phyloP scores from a whole-genome alignment of 2,329 filamentous ascomycete species.

The Conoideocrella luteorostrata region DNA sequence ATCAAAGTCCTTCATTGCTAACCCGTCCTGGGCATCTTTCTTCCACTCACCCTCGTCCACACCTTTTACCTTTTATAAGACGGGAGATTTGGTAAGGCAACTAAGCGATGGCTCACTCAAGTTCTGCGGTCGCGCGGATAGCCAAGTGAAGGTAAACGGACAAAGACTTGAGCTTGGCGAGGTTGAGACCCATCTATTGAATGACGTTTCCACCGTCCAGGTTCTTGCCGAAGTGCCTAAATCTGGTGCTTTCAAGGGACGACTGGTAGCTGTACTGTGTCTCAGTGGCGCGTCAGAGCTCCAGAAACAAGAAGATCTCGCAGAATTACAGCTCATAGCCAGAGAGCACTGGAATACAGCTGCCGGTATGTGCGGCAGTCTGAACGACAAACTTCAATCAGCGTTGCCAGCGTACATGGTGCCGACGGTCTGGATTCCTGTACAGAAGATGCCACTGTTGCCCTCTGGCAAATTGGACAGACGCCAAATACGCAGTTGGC shows the following conservation, averaged over 20 bases:
- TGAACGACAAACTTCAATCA: not conserved
- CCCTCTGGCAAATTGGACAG: too few relatives aligned
- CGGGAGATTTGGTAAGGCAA: slow-evolving; percentile 23
- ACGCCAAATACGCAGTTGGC: too few relatives aligned
- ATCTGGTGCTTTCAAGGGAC: too few relatives aligned
- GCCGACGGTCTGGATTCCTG: not conserved
- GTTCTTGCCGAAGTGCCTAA: not conserved
- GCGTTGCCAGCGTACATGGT: not conserved
- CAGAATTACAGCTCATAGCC: not conserved
- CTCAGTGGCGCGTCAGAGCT: not conserved
- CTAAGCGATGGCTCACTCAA: slow-evolving; percentile 17
- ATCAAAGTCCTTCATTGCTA: slow-evolving; percentile 1
- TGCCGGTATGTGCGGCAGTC: too few relatives aligned
- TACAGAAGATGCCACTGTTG: too few relatives aligned
- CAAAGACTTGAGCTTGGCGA: slow-evolving; percentile 40
- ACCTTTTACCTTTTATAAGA: too few relatives aligned
- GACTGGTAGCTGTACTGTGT: too few relatives aligned
- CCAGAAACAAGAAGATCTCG: not conserved
- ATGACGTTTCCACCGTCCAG: too few relatives aligned
- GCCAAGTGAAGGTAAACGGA: slow-evolving; percentile 45
- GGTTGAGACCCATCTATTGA: slow-evolving; percentile 11
- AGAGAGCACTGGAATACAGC: too few relatives aligned
- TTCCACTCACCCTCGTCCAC: slow-evolving; percentile 5
- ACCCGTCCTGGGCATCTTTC: slow-evolving; percentile 8
- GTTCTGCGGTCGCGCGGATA: slow-evolving; percentile 19